These are phyloP conservation scores for Terfezia claveryi DNA, from an alignment of 495 filamentous ascomycete species.

Conservation along the genomic window DNA sequence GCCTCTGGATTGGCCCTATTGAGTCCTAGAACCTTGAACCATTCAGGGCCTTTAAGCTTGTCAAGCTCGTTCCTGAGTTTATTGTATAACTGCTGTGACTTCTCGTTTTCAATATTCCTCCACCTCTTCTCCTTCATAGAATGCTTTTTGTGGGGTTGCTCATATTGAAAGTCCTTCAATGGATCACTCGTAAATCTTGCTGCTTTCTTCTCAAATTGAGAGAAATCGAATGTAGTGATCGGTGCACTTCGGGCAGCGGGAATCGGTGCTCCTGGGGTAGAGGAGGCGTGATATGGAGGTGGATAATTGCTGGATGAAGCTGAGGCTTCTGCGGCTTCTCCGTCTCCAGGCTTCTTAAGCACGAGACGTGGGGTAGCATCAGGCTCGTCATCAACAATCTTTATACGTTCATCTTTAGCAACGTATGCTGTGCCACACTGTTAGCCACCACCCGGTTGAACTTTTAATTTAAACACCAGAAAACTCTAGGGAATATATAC, in stretches of 20 bases:
- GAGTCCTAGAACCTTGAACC: slow-evolving; percentile 86
- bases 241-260: not conserved
- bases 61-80: slow-evolving; percentile 70
- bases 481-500: not conserved
- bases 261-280: not conserved
- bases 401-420: not conserved
- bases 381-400: not conserved
- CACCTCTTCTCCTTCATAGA: slow-evolving; percentile 50
- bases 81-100: slow-evolving; percentile 76
- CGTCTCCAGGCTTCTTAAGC: too few relatives aligned
- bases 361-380: not conserved
- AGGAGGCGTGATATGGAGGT: not conserved
- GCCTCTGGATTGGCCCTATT: slow-evolving; percentile 48
- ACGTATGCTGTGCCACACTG: not conserved
- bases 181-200: slow-evolving; percentile 8
- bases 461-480: not conserved
- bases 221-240: not conserved
- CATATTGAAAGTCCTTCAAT: slow-evolving; percentile 10
- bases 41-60: slow-evolving; percentile 73
- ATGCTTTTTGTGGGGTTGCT: slow-evolving; percentile 8
- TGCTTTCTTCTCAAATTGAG: not conserved
- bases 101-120: slow-evolving; percentile 78
- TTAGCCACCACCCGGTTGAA: not conserved
- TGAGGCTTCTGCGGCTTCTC: too few relatives aligned
- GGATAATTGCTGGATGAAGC: not conserved